Conservation (phyloP, 768 basidiomycete species). For the Suillus paluster region DNA sequence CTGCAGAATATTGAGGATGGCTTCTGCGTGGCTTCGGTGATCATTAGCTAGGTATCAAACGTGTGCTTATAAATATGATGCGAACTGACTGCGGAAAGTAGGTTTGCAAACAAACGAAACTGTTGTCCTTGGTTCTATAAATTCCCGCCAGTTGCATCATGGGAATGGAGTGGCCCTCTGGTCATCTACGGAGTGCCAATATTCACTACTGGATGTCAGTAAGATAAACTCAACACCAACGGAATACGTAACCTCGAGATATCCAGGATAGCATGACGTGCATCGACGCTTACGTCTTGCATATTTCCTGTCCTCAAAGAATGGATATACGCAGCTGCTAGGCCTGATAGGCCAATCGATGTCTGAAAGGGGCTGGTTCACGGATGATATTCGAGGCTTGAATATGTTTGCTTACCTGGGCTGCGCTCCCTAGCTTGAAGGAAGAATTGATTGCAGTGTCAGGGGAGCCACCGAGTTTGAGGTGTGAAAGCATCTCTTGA, state of each 20-base stretch:
- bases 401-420: constrained; percentile 46
- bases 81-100: constrained; percentile 62
- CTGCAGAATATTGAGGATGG: constrained; percentile 49
- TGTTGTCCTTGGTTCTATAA: constrained; percentile 54
- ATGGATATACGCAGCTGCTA: too few relatives aligned
- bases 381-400: constrained; percentile 7
- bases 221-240: not conserved
- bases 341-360: too few relatives aligned
- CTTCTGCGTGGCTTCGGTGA: constrained; percentile 49
- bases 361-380: constrained; percentile 33
- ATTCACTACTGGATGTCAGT: constrained; percentile 48
- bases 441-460: constrained; percentile 55
- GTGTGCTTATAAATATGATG: not conserved
- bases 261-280: constrained; percentile 58
- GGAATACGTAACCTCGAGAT: constrained; percentile 46
- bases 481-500: constrained; percentile 35
- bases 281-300: constrained; percentile 56
- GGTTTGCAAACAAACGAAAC: constrained; percentile 62
- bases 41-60: not conserved
- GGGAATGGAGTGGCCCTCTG: constrained; percentile 31
- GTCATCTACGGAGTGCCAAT: constrained; percentile 51
- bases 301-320: constrained; percentile 46
- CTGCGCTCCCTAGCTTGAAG: constrained; percentile 55
- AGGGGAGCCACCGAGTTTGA: constrained; percentile 43
- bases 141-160: constrained; percentile 59